These are phyloP conservation scores for Babesia divergens DNA, from an alignment of 169 alveolate genomes.

Conservation along the genomic window DNA sequence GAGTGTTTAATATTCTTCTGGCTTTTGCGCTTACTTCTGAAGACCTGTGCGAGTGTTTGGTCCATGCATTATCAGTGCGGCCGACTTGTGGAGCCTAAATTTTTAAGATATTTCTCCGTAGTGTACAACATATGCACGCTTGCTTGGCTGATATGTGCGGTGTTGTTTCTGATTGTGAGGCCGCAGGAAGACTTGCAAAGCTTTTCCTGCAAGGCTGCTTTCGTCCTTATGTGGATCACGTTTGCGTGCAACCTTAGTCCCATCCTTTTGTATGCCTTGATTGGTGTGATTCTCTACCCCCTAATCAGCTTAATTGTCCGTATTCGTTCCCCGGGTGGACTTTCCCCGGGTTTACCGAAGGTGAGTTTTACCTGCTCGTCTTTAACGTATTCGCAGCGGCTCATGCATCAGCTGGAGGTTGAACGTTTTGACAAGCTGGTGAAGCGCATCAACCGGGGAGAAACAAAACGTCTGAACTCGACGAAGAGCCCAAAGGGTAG, in stretches of 20 bases:
- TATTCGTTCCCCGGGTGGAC: constrained; percentile 17
- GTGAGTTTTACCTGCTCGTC: not conserved
- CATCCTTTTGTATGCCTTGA: constrained; percentile 30
- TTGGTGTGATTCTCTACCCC: constrained; percentile 15
- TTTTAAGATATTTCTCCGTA: not conserved
- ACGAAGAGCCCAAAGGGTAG: too few relatives aligned
- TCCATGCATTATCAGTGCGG: constrained; percentile 12
- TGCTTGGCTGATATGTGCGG: constrained; percentile 40
- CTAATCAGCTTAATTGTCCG: constrained; percentile 17
- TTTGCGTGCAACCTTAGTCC: constrained; percentile 50
- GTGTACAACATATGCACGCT: constrained; percentile 10
- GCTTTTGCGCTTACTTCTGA: constrained; percentile 33
- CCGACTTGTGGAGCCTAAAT: not conserved
- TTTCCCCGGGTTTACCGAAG: constrained; percentile 43
- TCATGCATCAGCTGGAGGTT: constrained; percentile 56
- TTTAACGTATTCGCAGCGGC: not conserved
- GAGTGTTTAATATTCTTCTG: constrained; percentile 42
- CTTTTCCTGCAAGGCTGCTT: constrained; percentile 34
- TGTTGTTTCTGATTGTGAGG: constrained; percentile 3
- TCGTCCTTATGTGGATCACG: constrained; percentile 43
- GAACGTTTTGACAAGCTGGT: constrained; percentile 52
- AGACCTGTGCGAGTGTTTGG: constrained; percentile 32
- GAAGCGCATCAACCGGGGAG: not conserved
- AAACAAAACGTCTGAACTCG: not conserved
- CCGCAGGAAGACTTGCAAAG: constrained; percentile 33